phyloP scores from a whole-genome alignment of 805 yeast genomes.

The Lipomyces sp. region DNA sequence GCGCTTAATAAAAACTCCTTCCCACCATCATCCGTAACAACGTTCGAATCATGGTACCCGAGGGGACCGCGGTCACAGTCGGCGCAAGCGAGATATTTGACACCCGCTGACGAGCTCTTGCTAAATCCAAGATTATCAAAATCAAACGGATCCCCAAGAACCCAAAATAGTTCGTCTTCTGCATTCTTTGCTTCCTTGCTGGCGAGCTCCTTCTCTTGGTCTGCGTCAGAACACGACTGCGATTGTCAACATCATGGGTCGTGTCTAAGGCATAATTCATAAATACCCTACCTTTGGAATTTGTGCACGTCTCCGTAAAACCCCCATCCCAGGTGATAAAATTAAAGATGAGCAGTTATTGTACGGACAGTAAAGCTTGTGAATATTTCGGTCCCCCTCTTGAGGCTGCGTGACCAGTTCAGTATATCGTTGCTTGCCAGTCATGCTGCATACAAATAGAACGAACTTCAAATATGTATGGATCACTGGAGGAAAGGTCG shows the following conservation, averaged over 20 bases:
- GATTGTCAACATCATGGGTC: neutral
- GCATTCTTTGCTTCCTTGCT: slow-evolving; percentile 3
- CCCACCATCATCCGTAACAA: neutral
- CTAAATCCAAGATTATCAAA: slow-evolving; percentile 39
- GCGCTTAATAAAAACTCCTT: slow-evolving; percentile 29
- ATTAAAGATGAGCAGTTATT: slow-evolving; percentile 25
- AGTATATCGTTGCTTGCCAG: neutral
- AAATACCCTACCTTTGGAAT: slow-evolving; percentile 19
- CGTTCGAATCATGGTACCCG: slow-evolving; percentile 34
- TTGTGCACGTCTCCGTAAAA: slow-evolving; percentile 11
- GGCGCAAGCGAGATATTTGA: slow-evolving; percentile 38
- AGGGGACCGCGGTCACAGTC: slow-evolving; percentile 40
- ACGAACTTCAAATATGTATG: neutral
- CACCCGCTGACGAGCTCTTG: slow-evolving; percentile 30
- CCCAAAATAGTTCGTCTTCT: slow-evolving; percentile 28
- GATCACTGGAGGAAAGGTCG: neutral
- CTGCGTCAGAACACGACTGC: neutral
- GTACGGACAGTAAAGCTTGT: slow-evolving; percentile 30
- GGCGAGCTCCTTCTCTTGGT: neutral
- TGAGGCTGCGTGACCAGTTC: slow-evolving; percentile 4
- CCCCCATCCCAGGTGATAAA: slow-evolving; percentile 29
- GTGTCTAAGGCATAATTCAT: neutral
- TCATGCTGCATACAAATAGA: neutral
- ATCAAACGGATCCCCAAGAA: slow-evolving; percentile 36
- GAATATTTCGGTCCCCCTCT: slow-evolving; percentile 23